Conservation (phyloP, 768 basidiomycete species). For the Pleurotus cornucopiae region DNA sequence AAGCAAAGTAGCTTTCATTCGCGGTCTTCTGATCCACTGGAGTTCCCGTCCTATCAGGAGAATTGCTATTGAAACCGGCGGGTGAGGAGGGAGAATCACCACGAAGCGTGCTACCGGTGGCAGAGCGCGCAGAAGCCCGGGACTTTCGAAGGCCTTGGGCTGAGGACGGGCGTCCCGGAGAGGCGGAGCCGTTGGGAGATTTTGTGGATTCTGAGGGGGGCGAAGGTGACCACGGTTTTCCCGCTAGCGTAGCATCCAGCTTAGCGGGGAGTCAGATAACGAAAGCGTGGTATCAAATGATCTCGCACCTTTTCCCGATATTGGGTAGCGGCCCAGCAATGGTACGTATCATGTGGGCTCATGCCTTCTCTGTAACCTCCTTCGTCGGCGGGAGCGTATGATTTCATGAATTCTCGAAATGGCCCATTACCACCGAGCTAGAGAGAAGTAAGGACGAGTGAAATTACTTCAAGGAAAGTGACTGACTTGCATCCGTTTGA, state of each 20-base stretch:
- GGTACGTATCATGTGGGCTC: constrained; percentile 75
- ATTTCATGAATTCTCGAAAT: constrained; percentile 74
- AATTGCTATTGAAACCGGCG: constrained; percentile 40
- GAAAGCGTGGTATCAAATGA: not conserved
- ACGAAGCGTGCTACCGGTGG: constrained; percentile 40
- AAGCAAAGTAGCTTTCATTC: constrained; percentile 87
- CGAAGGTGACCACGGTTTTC: constrained; percentile 76
- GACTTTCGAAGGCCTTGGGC: constrained; percentile 87
- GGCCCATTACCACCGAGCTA: constrained; percentile 87
- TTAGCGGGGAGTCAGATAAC: constrained; percentile 25
- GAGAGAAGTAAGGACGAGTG: constrained; percentile 9
- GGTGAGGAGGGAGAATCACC: constrained; percentile 52
- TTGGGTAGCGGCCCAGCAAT: constrained; percentile 91
- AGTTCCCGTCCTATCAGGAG: constrained; percentile 30
- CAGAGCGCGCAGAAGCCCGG: constrained; percentile 60
- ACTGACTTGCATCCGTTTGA: constrained; percentile 83
- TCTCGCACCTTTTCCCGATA: constrained; percentile 84
- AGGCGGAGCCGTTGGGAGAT: constrained; percentile 33
- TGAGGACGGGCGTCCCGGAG: constrained; percentile 62
- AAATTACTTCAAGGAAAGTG: constrained; percentile 1
- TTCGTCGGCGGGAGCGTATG: constrained; percentile 61
- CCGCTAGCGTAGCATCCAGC: constrained; percentile 77
- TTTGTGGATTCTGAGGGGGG: constrained; percentile 51
- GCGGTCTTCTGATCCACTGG: constrained; percentile 59
- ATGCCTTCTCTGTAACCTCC: constrained; percentile 66